Percentiles rank a stretch among this genome's conserved stretches.
These are phyloP conservation scores for Microbotryum silenes-acaulis DNA, from an alignment of 1,284 basidiomycete genomes.

Conservation along the genomic window DNA sequence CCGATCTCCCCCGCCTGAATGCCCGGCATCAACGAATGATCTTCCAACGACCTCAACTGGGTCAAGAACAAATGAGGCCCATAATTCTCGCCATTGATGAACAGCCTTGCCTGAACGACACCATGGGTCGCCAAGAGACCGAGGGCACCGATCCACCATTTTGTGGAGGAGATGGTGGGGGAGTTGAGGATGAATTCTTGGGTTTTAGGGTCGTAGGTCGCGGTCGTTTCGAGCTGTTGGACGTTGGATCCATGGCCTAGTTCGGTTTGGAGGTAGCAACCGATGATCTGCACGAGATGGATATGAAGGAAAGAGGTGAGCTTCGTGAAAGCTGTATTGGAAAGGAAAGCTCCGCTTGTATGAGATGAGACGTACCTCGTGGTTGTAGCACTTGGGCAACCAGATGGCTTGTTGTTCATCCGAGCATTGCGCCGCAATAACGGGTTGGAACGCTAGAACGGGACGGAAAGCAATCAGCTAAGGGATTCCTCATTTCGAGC, in stretches of 20 bases:
- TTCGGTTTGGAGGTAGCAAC: conserved; percentile 41
- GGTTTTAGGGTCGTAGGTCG: conserved; percentile 60
- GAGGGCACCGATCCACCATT: conserved; percentile 74
- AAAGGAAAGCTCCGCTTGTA: too few species aligned
- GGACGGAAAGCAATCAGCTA: conserved; percentile 1
- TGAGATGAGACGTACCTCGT: conserved; percentile 51
- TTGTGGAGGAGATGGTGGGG: conserved; percentile 64
- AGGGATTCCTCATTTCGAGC: background rate
- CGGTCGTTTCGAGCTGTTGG: conserved; percentile 61
- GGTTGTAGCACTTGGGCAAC: conserved; percentile 39
- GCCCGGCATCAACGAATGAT: conserved; percentile 55
- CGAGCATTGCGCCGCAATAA: conserved; percentile 21
- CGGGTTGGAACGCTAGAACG: conserved; percentile 21
- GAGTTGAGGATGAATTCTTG: conserved; percentile 68
- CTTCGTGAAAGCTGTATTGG: too few species aligned
- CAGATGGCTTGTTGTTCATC: conserved; percentile 44
- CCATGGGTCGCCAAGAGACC: conserved; percentile 70
- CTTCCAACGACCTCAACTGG: conserved; percentile 56
- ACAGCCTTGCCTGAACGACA: conserved; percentile 65
- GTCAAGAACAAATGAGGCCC: conserved; percentile 73
- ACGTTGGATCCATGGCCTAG: conserved; percentile 71
- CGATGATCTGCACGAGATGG: conserved; percentile 32
- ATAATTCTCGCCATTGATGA: conserved; percentile 57
- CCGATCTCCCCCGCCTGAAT: conserved; percentile 70
- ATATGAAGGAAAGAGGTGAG: background rate